A percentile compares a stretch with the other conserved stretches of the same genome.
phyloP scores from a whole-genome alignment of 164 flowering plant species.

The Vitis rotundifolia region DNA sequence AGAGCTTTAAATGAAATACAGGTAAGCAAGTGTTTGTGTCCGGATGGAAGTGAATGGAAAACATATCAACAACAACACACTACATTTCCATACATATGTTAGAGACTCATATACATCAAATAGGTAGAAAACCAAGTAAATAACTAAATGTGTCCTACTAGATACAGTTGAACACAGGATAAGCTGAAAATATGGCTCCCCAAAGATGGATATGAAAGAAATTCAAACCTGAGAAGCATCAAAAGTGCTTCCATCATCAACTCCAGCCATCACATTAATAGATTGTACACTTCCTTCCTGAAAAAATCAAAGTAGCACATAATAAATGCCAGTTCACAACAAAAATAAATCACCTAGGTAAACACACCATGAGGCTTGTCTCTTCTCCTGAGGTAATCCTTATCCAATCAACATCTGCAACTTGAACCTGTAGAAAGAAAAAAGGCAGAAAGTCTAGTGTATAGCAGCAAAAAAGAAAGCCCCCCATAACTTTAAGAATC shows the following conservation, averaged over 20 bases:
- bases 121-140: not conserved
- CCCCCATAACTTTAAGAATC: too few species aligned
- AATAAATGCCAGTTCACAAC: not conserved
- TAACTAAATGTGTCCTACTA: not conserved
- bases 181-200: conserved; percentile 1
- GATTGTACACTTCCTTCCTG: conserved; percentile 66
- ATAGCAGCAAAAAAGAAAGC: too few species aligned
- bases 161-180: not conserved
- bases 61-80: too few species aligned
- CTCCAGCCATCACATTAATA: conserved; percentile 64
- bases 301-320: conserved; percentile 13
- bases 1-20: too few species aligned
- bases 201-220: conserved; percentile 5
- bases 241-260: conserved; percentile 65
- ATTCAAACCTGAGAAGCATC: conserved; percentile 75
- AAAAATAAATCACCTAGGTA: not conserved
- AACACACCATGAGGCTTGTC: conserved; percentile 69
- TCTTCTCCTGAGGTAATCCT: conserved; percentile 62
- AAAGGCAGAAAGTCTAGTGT: too few species aligned
- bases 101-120: too few species aligned
- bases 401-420: conserved; percentile 94
- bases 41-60: too few species aligned
- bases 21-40: too few species aligned
- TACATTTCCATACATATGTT: too few species aligned
- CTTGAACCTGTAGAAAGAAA: conserved; percentile 57